Percentiles rank a stretch among this genome's conserved stretches.
These are phyloP conservation scores for Trametes punicea DNA, from an alignment of 768 basidiomycete genomes.

Conservation along the genomic window DNA sequence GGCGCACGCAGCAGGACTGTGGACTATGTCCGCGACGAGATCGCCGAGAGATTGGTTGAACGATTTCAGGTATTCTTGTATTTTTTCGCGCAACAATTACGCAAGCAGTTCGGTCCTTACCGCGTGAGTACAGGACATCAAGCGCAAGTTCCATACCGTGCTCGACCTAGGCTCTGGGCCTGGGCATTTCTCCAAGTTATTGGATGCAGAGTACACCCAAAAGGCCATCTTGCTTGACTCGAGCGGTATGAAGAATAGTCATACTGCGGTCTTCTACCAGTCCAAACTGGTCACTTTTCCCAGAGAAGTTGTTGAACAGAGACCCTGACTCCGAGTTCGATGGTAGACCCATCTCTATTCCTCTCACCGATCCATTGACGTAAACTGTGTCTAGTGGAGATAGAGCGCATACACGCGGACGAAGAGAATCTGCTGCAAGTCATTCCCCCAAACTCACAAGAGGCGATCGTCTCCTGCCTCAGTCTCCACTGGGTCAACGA, in stretches of 20 bases:
- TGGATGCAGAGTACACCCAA: slow-evolving; percentile 63
- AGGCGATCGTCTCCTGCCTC: slow-evolving; percentile 88
- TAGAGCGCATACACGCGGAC: slow-evolving; percentile 76
- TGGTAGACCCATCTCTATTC: slow-evolving; percentile 42
- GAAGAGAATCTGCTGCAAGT: slow-evolving; percentile 75
- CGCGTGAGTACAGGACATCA: slow-evolving; percentile 71
- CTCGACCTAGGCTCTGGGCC: slow-evolving; percentile 89
- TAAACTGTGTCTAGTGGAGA: slow-evolving; percentile 50
- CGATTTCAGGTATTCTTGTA: slow-evolving; percentile 64
- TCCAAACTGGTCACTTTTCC: slow-evolving; percentile 1
- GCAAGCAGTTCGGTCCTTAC: not conserved
- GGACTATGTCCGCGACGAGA: slow-evolving; percentile 89
- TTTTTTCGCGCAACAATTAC: not conserved
- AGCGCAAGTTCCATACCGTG: slow-evolving; percentile 72
- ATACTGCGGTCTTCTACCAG: not conserved
- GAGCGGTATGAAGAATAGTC: slow-evolving; percentile 51
- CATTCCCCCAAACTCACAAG: slow-evolving; percentile 73
- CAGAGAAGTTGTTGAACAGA: slow-evolving; percentile 69
- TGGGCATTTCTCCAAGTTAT: slow-evolving; percentile 85
- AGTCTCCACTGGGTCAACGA: slow-evolving; percentile 98
- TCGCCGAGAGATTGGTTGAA: slow-evolving; percentile 89
- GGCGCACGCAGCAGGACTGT: slow-evolving; percentile 69
- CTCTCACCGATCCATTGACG: not conserved
- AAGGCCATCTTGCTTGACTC: slow-evolving; percentile 85
- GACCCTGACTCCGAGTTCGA: slow-evolving; percentile 81